These are phyloP conservation scores for Hemisphaericaspora lyxosophila DNA, from an alignment of 1,139 yeast species.

Conservation along the genomic window DNA sequence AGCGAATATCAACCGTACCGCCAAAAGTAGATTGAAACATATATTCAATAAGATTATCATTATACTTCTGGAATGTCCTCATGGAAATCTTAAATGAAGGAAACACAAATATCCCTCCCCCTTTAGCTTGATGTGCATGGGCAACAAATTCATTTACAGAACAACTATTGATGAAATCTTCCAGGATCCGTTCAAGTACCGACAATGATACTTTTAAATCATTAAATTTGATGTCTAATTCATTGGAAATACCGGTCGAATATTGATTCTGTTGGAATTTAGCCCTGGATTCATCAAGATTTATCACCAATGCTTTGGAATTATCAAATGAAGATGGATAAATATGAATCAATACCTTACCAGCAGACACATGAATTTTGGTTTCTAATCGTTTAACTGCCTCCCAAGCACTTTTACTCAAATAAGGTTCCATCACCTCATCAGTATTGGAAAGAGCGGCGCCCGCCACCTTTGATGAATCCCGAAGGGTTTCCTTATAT, in stretches of 20 bases:
- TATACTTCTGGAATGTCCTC: conserved; percentile 65
- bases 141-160: conserved; percentile 55
- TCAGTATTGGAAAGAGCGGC: not conserved
- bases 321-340: conserved; percentile 80
- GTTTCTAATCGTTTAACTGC: conserved; percentile 51
- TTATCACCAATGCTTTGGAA: conserved; percentile 66
- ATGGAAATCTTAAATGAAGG: conserved; percentile 75
- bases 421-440: conserved; percentile 4
- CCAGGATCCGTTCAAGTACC: conserved; percentile 45
- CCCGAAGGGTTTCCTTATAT: conserved; percentile 69
- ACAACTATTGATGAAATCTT: conserved; percentile 41
- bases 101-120: conserved; percentile 77
- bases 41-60: conserved; percentile 58
- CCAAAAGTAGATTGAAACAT: conserved; percentile 72
- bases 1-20: conserved; percentile 84
- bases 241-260: conserved; percentile 48
- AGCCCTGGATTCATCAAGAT: conserved; percentile 59
- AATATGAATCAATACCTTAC: conserved; percentile 57
- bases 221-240: conserved; percentile 52
- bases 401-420: conserved; percentile 26
- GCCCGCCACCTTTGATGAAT: conserved; percentile 33
- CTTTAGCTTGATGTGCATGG: conserved; percentile 60
- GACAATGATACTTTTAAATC: conserved; percentile 69
- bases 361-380: conserved; percentile 59
- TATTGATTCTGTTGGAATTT: conserved; percentile 59